Percentiles rank a stretch among this genome's conserved stretches.
These are phyloP conservation scores for Lathyrus oleraceus DNA, from an alignment of 306 rosid genomes.

Conservation along the genomic window DNA sequence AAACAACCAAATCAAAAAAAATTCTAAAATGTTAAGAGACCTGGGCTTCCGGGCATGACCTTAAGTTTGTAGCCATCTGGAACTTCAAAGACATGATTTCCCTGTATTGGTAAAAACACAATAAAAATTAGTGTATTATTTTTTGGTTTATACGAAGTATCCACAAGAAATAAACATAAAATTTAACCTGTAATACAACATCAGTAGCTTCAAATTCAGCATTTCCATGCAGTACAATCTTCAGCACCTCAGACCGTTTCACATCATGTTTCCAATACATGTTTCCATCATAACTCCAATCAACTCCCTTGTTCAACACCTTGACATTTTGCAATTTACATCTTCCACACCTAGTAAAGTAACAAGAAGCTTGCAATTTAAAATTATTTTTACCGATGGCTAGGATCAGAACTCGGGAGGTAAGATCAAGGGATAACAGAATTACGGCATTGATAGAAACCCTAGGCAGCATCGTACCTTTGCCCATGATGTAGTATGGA, in stretches of 20 bases:
- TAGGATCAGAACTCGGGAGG: background rate
- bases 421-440: background rate
- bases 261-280: slow-evolving; percentile 85
- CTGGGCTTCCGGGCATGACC: slow-evolving; percentile 64
- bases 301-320: slow-evolving; percentile 76
- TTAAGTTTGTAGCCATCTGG: slow-evolving; percentile 80
- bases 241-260: slow-evolving; percentile 64
- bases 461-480: slow-evolving; percentile 52
- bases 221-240: slow-evolving; percentile 81
- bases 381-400: background rate
- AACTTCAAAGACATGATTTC: slow-evolving; percentile 82
- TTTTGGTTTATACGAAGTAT: slow-evolving; percentile 22
- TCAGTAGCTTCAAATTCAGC: slow-evolving; percentile 90
- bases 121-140: slow-evolving; percentile 30
- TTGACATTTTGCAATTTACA: slow-evolving; percentile 86
- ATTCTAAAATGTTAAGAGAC: slow-evolving; percentile 37
- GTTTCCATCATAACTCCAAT: slow-evolving; percentile 68
- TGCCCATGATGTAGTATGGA: slow-evolving; percentile 71
- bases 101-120: slow-evolving; percentile 55
- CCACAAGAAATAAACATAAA: slow-evolving; percentile 6
- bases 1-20: slow-evolving; percentile 15
- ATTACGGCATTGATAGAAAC: background rate
- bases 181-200: slow-evolving; percentile 74
- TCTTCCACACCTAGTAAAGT: slow-evolving; percentile 79
- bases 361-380: slow-evolving; percentile 34